Percentiles rank a stretch among this genome's conserved stretches.
phyloP scores from a whole-genome alignment of 305 asterid genomes.

The Fraxinus latifolia region DNA sequence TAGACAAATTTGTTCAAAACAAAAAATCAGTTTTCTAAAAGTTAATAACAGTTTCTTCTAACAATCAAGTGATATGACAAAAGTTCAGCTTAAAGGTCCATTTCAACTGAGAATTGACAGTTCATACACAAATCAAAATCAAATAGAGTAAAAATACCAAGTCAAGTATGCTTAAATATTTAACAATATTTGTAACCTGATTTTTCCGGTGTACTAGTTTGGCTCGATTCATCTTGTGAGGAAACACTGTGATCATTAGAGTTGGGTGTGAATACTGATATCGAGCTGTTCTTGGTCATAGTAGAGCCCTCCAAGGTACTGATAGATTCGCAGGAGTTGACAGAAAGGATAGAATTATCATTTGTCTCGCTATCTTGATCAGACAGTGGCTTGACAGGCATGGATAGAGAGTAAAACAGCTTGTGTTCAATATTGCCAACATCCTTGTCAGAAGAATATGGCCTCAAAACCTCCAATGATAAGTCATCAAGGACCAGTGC shows the following conservation, averaged over 20 bases:
- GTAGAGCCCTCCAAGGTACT: slow-evolving; percentile 39
- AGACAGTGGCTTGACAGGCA: slow-evolving; percentile 39
- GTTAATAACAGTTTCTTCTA: background rate
- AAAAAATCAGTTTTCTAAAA: background rate
- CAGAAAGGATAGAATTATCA: slow-evolving; percentile 32
- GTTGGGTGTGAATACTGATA: slow-evolving; percentile 12
- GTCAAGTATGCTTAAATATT: background rate
- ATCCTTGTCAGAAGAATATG: slow-evolving; percentile 34
- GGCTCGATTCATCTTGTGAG: slow-evolving; percentile 31
- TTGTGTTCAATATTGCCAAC: slow-evolving; percentile 33
- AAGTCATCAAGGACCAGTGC: slow-evolving; percentile 53
- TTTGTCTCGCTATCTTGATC: slow-evolving; percentile 26
- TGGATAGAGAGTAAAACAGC: slow-evolving; percentile 48
- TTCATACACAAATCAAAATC: background rate
- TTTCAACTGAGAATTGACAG: background rate
- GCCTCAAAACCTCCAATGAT: slow-evolving; percentile 43
- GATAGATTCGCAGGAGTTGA: slow-evolving; percentile 25
- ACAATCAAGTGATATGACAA: background rate
- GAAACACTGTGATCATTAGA: slow-evolving; percentile 33
- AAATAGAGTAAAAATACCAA: background rate
- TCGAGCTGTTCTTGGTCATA: slow-evolving; percentile 27
- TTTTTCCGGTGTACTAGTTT: slow-evolving; percentile 30
- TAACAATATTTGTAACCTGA: slow-evolving; percentile 38
- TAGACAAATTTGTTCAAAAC: background rate
- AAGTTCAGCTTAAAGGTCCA: background rate